These are phyloP conservation scores for Candida albicans DNA, from an alignment of 1,139 yeast genomes.

Conservation along the genomic window DNA sequence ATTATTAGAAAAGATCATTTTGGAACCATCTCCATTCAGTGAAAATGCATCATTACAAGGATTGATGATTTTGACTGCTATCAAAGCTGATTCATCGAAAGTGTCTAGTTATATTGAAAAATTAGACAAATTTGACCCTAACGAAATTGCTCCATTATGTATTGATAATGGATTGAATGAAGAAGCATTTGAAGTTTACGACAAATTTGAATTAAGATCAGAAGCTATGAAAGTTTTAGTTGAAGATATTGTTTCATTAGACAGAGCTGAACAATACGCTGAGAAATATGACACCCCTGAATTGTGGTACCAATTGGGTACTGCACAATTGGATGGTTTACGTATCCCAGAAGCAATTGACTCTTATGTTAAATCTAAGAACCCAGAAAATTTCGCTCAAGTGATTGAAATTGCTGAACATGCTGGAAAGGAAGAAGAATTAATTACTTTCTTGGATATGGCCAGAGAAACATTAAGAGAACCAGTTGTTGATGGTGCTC, in stretches of 20 bases:
- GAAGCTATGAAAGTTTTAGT: slow-evolving; percentile 90
- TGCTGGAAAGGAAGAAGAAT: slow-evolving; percentile 95
- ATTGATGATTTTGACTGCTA: slow-evolving; percentile 85
- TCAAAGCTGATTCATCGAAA: slow-evolving; percentile 88
- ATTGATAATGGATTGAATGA: slow-evolving; percentile 84
- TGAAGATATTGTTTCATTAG: slow-evolving; percentile 90
- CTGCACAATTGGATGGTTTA: slow-evolving; percentile 92
- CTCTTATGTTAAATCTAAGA: slow-evolving; percentile 86
- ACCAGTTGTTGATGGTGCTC: slow-evolving; percentile 88
- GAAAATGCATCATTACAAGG: slow-evolving; percentile 96
- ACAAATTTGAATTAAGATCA: slow-evolving; percentile 73
- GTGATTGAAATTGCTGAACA: slow-evolving; percentile 95
- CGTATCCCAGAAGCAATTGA: slow-evolving; percentile 90
- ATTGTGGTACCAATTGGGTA: slow-evolving; percentile 93
- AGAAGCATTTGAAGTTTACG: slow-evolving; percentile 93
- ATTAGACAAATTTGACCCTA: slow-evolving; percentile 87
- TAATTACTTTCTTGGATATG: slow-evolving; percentile 83
- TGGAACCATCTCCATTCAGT: slow-evolving; percentile 95
- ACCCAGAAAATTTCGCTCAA: slow-evolving; percentile 85
- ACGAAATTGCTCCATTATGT: slow-evolving; percentile 91
- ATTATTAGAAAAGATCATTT: slow-evolving; percentile 87
- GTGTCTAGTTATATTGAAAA: slow-evolving; percentile 84
- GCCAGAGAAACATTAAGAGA: slow-evolving; percentile 94
- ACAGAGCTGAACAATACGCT: slow-evolving; percentile 92
- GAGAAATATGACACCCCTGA: slow-evolving; percentile 85